Percentiles rank a stretch among this genome's conserved stretches.
phyloP scores from a whole-genome alignment of 2,329 filamentous ascomycete species.

The Fusarium fracticaudum region DNA sequence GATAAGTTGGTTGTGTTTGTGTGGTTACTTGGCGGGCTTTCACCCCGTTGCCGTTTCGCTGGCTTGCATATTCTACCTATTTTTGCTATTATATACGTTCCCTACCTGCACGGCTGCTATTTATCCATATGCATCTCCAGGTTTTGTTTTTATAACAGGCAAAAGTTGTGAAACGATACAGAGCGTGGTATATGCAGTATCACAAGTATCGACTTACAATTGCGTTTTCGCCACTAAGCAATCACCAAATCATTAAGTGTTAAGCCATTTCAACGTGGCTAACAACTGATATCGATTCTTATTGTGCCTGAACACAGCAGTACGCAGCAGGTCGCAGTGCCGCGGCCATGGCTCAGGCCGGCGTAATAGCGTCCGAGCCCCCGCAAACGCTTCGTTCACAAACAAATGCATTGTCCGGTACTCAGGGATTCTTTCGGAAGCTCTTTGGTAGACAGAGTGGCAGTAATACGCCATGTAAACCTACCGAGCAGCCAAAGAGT shows the following conservation, averaged over 20 bases:
- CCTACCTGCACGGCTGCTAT: constrained; percentile 26
- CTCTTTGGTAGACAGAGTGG: constrained; percentile 41
- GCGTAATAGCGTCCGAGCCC: constrained; percentile 43
- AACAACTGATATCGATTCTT: constrained; percentile 2
- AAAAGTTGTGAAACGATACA: constrained; percentile 32
- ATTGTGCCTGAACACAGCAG: constrained; percentile 13
- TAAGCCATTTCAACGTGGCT: constrained; percentile 14
- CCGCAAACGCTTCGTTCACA: constrained; percentile 39
- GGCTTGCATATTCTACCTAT: constrained; percentile 12
- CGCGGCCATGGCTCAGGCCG: constrained; percentile 47
- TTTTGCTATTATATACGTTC: constrained; percentile 23
- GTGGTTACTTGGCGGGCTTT: constrained; percentile 25
- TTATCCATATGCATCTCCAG: constrained; percentile 13
- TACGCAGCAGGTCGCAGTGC: constrained; percentile 24
- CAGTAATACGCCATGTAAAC: constrained; percentile 12
- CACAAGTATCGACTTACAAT: constrained; percentile 20
- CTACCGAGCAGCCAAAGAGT: constrained; percentile 22
- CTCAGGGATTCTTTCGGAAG: constrained; percentile 43
- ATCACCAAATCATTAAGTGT: constrained; percentile 15
- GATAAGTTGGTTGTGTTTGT: constrained; percentile 26
- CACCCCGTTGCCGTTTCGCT: constrained; percentile 25
- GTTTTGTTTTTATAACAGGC: constrained; percentile 19
- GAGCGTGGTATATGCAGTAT: constrained; percentile 28
- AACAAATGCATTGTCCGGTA: constrained; percentile 38
- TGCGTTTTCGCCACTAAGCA: constrained; percentile 21